A percentile compares a stretch with the other conserved stretches of the same genome.
Conservation (phyloP, 1,284 basidiomycete species). For the Limonomyces culmigenus region DNA sequence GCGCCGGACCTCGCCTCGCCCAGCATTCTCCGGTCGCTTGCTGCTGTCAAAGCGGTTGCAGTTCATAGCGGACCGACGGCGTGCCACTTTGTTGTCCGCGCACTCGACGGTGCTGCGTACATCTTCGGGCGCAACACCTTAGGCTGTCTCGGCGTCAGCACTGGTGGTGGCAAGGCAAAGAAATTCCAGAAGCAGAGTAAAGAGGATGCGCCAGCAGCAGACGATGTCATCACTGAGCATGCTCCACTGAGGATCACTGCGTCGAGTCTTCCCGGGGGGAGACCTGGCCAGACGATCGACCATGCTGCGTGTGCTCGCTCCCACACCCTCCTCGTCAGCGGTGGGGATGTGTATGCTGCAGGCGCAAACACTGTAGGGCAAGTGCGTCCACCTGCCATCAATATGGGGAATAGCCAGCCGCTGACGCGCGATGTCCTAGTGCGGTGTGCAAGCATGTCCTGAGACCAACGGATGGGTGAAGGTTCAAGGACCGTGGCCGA, state of each 20-base stretch:
- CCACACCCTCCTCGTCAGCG: conserved; percentile 71
- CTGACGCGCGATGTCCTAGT: too few relatives aligned
- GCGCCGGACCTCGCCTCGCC: conserved; percentile 72
- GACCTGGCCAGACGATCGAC: conserved; percentile 50
- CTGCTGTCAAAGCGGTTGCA: conserved; percentile 59
- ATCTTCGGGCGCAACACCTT: conserved; percentile 71
- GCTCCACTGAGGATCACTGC: conserved; percentile 49
- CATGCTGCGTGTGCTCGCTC: conserved; percentile 69
- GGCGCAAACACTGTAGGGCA: conserved; percentile 79
- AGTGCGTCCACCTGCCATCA: conserved; percentile 25
- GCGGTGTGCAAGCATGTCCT: conserved; percentile 47
- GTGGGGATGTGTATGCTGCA: conserved; percentile 71
- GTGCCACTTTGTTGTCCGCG: conserved; percentile 63
- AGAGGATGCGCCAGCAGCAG: too few relatives aligned
- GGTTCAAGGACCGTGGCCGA: conserved; percentile 46
- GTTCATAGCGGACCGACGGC: conserved; percentile 59
- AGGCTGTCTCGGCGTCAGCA: conserved; percentile 35
- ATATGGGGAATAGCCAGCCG: too few relatives aligned
- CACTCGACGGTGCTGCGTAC: conserved; percentile 67
- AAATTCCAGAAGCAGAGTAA: too few relatives aligned
- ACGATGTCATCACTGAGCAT: conserved; percentile 51
- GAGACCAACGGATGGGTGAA: conserved; percentile 51
- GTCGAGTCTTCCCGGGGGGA: conserved; percentile 37
- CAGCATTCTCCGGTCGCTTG: conserved; percentile 75
- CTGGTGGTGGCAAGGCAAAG: too few relatives aligned